These are phyloP conservation scores for Zoysia japonica DNA, from an alignment of 176 grass and related monocot species.

Conservation along the genomic window DNA sequence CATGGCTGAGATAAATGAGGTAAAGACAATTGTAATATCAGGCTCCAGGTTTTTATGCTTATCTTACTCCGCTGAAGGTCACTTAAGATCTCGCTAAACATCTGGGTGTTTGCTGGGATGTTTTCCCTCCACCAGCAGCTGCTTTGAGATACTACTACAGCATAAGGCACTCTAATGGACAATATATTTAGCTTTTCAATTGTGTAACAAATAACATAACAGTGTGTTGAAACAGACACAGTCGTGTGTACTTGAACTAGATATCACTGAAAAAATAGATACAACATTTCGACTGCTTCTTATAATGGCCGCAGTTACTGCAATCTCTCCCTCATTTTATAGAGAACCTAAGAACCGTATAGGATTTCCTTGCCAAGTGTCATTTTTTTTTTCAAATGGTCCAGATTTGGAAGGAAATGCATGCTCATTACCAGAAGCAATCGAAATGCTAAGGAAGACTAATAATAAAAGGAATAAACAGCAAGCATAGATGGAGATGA, in stretches of 20 bases:
- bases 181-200: not conserved
- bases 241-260: not conserved
- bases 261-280: not conserved
- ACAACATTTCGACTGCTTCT: too few species aligned
- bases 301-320: not conserved
- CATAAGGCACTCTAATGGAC: not conserved
- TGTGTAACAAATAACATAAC: not conserved
- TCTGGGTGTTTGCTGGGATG: constrained; percentile 44
- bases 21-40: constrained; percentile 83
- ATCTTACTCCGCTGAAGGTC: constrained; percentile 86
- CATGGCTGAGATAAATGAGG: constrained; percentile 92
- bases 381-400: not conserved
- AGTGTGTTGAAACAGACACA: not conserved
- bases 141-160: constrained; percentile 31
- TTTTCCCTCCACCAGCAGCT: constrained; percentile 50
- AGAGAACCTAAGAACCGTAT: not conserved
- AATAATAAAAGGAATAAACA: not conserved
- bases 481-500: not conserved
- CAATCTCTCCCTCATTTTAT: not conserved
- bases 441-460: not conserved
- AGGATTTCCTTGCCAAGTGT: not conserved
- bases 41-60: constrained; percentile 89
- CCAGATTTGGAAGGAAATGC: not conserved
- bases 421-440: not conserved
- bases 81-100: constrained; percentile 76